Evolutionary conservation across 2,329 filamentous ascomycete genomes (phyloP), one percentile per base, ranked within the genome.

Genomic region (Didymella segeticola): DNA sequence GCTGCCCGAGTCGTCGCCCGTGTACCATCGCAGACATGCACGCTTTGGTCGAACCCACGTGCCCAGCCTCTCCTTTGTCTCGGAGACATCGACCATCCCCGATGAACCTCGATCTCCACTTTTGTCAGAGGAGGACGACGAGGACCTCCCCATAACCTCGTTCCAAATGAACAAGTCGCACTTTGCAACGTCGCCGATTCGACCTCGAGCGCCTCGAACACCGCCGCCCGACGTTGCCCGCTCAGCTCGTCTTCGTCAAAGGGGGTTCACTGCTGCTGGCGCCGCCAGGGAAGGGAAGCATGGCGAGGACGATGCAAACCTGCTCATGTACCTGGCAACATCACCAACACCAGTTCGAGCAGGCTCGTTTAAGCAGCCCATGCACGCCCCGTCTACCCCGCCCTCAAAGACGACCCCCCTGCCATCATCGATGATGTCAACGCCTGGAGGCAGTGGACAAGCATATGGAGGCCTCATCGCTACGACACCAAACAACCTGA

Each of bases 341-440:
- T 98, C 93, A 6, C 95, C 95, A 1, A 96, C 92, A 0, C 91
- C 92, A 0, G 91, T 90, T 39, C 86, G 88, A 47, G 79, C 63
- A n/a, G 68, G 65, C 15, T 67, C 68, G 17, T 62, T 71, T 48
- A 79, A 77, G 61, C 72, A 82, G 37, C 78, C 79, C 43, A 79
- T 82, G 48, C 69, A 78, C 43, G 69, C 81, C 36, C 75, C 86
- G 48, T 81, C 83, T 25, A 86, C 84, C 11, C 80, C 84, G 81
- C 80, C 79, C 5, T 70, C 76, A 29, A 81, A 80, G 58, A 69
- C 74, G 3, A 82, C 80, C 61, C 90, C 85, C 46, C 80, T 90
- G 58, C 92, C 86, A 19, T 96, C 86, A 51, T 96, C 88, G 22
- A 91, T 93, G 85, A 93, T 95, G 90, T 89, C 86, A n/a, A 95